Evolutionary conservation across 2,329 filamentous ascomycete genomes (phyloP).

Genomic region (Cladosporium sp.): DNA sequence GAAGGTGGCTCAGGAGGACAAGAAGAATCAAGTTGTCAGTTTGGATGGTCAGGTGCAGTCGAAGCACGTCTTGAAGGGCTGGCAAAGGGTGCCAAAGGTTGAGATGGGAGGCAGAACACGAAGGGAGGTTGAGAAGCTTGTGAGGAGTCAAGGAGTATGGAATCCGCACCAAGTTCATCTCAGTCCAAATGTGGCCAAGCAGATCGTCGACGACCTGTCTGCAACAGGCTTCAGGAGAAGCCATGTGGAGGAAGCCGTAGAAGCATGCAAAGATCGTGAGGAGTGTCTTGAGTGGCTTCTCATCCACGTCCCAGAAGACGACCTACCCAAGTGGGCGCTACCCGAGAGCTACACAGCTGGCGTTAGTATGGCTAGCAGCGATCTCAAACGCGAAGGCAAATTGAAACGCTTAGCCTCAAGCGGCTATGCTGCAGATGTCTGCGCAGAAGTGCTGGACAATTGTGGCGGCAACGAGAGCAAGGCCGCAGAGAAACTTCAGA

Average conservation of each 20-base stretch:
- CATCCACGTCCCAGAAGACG: conserved; percentile 95
- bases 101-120: conserved; percentile 86
- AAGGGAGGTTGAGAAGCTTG: conserved; percentile 70
- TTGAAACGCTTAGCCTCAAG: conserved; percentile 76
- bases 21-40: conserved; percentile 53
- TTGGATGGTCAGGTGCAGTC: conserved; percentile 35
- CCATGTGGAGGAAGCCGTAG: conserved; percentile 83
- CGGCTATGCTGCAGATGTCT: conserved; percentile 83
- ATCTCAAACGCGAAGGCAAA: conserved; percentile 75
- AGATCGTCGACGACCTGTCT: conserved; percentile 68
- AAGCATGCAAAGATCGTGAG: conserved; percentile 84
- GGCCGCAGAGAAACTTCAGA: conserved; percentile 77
- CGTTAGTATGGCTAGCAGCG: conserved; percentile 76
- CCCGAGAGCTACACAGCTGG: conserved; percentile 90
- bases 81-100: conserved; percentile 81
- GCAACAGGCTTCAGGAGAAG: conserved; percentile 83
- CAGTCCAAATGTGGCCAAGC: conserved; percentile 50
- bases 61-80: conserved; percentile 55
- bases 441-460: conserved; percentile 70
- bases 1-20: conserved; percentile 48
- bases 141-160: conserved; percentile 78
- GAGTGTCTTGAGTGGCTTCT: conserved; percentile 94
- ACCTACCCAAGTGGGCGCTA: conserved; percentile 86
- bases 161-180: conserved; percentile 74
- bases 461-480: conserved; percentile 67